These are phyloP conservation scores for Neckera pumila DNA, from an alignment of 225 moss, liverwort and hornwort species.

Conservation along the genomic window DNA sequence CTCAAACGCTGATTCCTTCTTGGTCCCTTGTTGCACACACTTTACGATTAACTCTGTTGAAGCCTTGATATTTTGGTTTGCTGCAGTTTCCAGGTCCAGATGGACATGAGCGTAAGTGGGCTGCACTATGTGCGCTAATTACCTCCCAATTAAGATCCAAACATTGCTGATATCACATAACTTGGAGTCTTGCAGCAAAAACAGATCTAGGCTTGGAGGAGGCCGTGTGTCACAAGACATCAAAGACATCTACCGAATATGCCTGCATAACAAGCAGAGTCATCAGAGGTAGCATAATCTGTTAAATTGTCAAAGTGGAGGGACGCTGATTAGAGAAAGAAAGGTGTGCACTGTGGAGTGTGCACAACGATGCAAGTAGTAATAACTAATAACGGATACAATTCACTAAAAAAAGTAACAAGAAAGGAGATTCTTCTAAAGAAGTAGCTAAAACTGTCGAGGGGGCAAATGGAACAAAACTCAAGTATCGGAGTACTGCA, in stretches of 20 bases:
- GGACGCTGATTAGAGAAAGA: background rate
- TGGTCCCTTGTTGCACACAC: too few species aligned
- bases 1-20: fast-evolving
- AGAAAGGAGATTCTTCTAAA: background rate
- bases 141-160: background rate
- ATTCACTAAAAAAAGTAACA: background rate
- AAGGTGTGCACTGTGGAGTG: background rate
- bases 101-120: background rate
- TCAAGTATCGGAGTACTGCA: background rate
- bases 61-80: background rate
- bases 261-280: background rate
- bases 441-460: background rate
- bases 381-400: background rate
- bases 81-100: background rate
- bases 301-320: background rate
- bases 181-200: background rate
- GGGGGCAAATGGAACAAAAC: background rate
- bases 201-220: background rate
- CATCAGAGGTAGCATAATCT: background rate
- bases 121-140: background rate
- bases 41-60: too few species aligned
- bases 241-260: background rate
- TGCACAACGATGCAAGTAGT: background rate
- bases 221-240: background rate
- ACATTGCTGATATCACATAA: too few species aligned